Evolutionary conservation across 1,284 basidiomycete species (phyloP).

Genomic region (Puccinia coronata): DNA sequence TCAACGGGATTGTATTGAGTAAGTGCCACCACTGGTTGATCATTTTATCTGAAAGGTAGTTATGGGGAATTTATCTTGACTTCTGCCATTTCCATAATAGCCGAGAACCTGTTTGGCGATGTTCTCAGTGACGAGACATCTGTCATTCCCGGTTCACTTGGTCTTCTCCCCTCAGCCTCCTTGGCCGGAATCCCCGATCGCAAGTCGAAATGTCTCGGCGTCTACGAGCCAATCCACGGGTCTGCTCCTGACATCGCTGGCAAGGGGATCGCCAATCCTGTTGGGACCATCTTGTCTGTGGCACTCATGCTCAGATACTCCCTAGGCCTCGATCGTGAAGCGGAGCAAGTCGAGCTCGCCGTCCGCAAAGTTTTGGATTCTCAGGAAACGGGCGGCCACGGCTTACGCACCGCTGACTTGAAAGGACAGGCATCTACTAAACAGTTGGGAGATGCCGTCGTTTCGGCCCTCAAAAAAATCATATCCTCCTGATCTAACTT

Average conservation of each 20-base stretch:
- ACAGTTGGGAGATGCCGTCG: slow-evolving; percentile 81
- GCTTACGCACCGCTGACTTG: slow-evolving; percentile 82
- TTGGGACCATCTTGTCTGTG: slow-evolving; percentile 94
- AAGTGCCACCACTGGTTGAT: slow-evolving; percentile 22
- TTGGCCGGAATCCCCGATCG: slow-evolving; percentile 84
- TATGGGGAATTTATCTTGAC: background rate
- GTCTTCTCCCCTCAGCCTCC: slow-evolving; percentile 92
- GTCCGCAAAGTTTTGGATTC: slow-evolving; percentile 85
- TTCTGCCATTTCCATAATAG: slow-evolving; percentile 44
- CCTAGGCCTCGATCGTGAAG: slow-evolving; percentile 78
- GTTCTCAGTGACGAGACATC: slow-evolving; percentile 89
- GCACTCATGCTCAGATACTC: slow-evolving; percentile 95
- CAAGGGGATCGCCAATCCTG: slow-evolving; percentile 90
- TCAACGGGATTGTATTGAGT: slow-evolving; percentile 89
- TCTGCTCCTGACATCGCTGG: slow-evolving; percentile 97
- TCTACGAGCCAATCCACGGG: slow-evolving; percentile 89
- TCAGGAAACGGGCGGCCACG: slow-evolving; percentile 71
- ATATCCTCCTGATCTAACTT: slow-evolving; percentile 58
- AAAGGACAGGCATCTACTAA: slow-evolving; percentile 74
- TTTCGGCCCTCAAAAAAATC: slow-evolving; percentile 72
- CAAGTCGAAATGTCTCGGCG: slow-evolving; percentile 70
- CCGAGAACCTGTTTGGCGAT: slow-evolving; percentile 94
- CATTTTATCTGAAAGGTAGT: background rate
- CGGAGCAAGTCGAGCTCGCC: slow-evolving; percentile 80
- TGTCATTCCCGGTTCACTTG: slow-evolving; percentile 95